These are phyloP conservation scores for Cordyceps militaris DNA, from an alignment of 2,329 filamentous ascomycete species.

Conservation along the genomic window DNA sequence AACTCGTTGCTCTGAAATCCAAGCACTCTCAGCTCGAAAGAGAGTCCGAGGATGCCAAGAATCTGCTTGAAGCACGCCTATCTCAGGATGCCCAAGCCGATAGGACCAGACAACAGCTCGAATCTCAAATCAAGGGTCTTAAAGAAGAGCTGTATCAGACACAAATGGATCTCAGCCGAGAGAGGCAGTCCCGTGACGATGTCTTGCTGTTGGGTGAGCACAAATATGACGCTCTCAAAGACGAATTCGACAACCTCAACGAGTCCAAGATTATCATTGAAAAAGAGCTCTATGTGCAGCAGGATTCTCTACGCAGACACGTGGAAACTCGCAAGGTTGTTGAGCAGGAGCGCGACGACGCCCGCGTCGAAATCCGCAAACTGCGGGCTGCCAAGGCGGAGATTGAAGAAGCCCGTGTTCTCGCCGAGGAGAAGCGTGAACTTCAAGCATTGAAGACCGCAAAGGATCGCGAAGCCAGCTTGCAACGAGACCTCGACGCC, in stretches of 20 bases:
- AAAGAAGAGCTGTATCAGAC: constrained; percentile 79
- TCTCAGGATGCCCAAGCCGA: constrained; percentile 82
- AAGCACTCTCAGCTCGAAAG: constrained; percentile 79
- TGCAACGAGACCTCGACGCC: constrained; percentile 73
- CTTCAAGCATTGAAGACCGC: constrained; percentile 70
- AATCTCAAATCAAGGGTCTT: constrained; percentile 79
- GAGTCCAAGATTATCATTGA: constrained; percentile 96
- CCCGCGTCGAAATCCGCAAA: constrained; percentile 75
- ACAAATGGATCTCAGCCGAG: constrained; percentile 82
- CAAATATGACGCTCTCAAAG: constrained; percentile 72
- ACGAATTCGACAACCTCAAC: constrained; percentile 80
- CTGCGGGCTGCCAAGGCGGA: constrained; percentile 77
- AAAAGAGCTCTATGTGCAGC: constrained; percentile 93
- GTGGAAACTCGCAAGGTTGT: constrained; percentile 73
- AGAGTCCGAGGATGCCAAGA: constrained; percentile 83
- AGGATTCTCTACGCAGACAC: constrained; percentile 80
- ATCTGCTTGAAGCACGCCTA: constrained; percentile 77
- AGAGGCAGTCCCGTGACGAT: constrained; percentile 89
- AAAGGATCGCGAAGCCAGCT: constrained; percentile 68
- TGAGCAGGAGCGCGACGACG: constrained; percentile 83
- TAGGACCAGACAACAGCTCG: constrained; percentile 73
- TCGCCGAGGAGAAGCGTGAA: constrained; percentile 75
- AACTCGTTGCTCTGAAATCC: constrained; percentile 77
- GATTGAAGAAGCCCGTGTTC: constrained; percentile 76
- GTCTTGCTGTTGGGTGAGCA: constrained; percentile 86